Conservation (phyloP, 1,139 yeast species). For the Saccharomyces hybrid region DNA sequence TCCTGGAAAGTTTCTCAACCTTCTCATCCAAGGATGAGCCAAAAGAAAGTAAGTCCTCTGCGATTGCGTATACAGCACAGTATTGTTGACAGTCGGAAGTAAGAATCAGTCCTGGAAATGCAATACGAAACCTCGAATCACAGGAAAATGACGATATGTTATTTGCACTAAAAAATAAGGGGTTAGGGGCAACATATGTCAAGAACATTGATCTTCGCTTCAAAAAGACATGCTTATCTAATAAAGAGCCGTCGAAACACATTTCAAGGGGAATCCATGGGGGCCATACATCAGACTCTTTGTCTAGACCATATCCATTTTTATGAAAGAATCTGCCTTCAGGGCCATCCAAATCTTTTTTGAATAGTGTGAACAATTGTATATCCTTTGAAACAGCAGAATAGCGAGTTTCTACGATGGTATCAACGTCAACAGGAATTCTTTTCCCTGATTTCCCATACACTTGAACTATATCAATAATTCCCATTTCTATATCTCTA, state of each 20-base stretch:
- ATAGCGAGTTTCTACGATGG: constrained; percentile 57
- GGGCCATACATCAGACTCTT: constrained; percentile 49
- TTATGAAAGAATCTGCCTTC: constrained; percentile 36
- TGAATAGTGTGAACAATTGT: constrained; percentile 58
- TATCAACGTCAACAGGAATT: constrained; percentile 38
- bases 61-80: constrained; percentile 55
- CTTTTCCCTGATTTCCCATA: constrained; percentile 39
- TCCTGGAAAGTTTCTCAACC: constrained; percentile 54
- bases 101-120: constrained; percentile 62
- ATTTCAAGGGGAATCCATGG: constrained; percentile 74
- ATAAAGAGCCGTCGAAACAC: constrained; percentile 54
- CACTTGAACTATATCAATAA: constrained; percentile 37
- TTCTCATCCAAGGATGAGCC: constrained; percentile 51
- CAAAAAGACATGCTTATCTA: constrained; percentile 50
- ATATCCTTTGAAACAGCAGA: constrained; percentile 65
- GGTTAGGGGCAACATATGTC: constrained; percentile 56
- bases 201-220: constrained; percentile 59
- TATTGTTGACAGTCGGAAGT: constrained; percentile 71
- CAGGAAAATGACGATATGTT: constrained; percentile 16
- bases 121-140: constrained; percentile 37
- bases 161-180: constrained; percentile 40
- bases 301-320: constrained; percentile 35
- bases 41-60: constrained; percentile 57
- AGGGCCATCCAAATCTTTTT: constrained; percentile 37
- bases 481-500: constrained; percentile 61